Base-by-base conservation (phyloP, 192 early-diverging fungal species). In the Neocallimastix lanati region DNA sequence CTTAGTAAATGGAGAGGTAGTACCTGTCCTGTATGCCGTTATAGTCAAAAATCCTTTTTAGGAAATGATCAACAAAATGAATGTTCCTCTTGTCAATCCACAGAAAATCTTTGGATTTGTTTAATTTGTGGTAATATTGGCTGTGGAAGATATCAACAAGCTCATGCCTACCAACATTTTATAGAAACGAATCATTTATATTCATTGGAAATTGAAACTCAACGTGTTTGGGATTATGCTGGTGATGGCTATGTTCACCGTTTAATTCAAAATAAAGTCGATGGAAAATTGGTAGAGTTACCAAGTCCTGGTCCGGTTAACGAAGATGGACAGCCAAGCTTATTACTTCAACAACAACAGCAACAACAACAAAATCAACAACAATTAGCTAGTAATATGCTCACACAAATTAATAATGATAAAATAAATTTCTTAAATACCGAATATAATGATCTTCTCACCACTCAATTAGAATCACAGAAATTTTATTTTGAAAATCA, bases 211-310 rank as follows among this genome's bases (percentile, higher is more conserved):
- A 86, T 98, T 16, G 95, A 94, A 77, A 98, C 95, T 16, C 97
- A 99, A 84, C 84, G 94, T 4, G 96, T 99, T 76, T 99, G 97
- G 97, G 97, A 99, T 83, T 99, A 99, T 85, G 92, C 90, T 1
- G 94, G 96, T 11, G 97, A 99, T 82, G 96, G 94, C 76, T 93
- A 98, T 82, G 96, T 99, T 13, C 97, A 99, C 83, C 90, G 96
- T 9, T 79, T 98, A 82, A 91, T 98, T 76, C 96, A 97, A 82
- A 97, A 95, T 83, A 93, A 88, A 76, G 84, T 88, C 1, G 96
- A 97, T 80, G 96, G 96, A 18, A 97, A 97, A 81, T 81, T 99
- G 21, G 95, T 98, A 21, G 96, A 98, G 78, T 82, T 98, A 29
- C 84, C 83, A 21, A 83, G 85, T 85, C 95, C 77, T 81, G 86